Conservation (phyloP, 139 green algal species). For the Limnomonas spitsbergensis region DNA sequence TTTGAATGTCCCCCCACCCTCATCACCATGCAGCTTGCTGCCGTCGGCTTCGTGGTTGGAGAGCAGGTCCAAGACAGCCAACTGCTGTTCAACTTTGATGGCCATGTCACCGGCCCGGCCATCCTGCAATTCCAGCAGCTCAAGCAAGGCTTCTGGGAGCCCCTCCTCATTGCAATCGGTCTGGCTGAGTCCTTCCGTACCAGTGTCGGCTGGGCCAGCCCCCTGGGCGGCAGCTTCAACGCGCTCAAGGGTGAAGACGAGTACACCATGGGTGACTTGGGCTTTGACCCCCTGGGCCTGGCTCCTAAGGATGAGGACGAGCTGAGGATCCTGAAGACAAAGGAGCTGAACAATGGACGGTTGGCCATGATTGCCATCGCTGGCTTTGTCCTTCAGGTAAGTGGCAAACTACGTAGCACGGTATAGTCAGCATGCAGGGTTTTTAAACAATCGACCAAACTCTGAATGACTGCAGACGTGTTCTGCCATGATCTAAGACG, state of each 20-base stretch:
- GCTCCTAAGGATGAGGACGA: constrained; percentile 45
- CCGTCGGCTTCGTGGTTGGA: constrained; percentile 65
- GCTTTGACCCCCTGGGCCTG: constrained; percentile 72
- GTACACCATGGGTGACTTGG: constrained; percentile 63
- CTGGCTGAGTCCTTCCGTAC: constrained; percentile 69
- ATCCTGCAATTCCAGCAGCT: constrained; percentile 84
- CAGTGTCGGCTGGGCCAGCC: constrained; percentile 57
- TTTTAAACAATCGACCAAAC: too few species aligned
- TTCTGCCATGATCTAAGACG: too few species aligned
- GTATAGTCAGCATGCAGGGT: too few species aligned
- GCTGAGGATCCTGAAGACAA: constrained; percentile 67
- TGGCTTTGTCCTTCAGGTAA: constrained; percentile 51
- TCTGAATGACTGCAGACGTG: too few species aligned
- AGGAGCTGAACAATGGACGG: constrained; percentile 84
- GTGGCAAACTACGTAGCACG: too few species aligned
- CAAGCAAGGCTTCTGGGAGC: constrained; percentile 51
- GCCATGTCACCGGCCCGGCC: constrained; percentile 47
- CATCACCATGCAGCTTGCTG: too few species aligned
- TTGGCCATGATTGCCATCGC: constrained; percentile 81
- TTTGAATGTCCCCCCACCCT: too few species aligned
- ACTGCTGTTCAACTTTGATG: constrained; percentile 56
- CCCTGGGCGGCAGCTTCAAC: constrained; percentile 51
- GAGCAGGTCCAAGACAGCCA: constrained; percentile 60
- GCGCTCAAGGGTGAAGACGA: constrained; percentile 49
- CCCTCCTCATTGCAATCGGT: constrained; percentile 67